Base-by-base conservation (phyloP, 208 protist genomes). In the Acanthamoeba castellanii region DNA sequence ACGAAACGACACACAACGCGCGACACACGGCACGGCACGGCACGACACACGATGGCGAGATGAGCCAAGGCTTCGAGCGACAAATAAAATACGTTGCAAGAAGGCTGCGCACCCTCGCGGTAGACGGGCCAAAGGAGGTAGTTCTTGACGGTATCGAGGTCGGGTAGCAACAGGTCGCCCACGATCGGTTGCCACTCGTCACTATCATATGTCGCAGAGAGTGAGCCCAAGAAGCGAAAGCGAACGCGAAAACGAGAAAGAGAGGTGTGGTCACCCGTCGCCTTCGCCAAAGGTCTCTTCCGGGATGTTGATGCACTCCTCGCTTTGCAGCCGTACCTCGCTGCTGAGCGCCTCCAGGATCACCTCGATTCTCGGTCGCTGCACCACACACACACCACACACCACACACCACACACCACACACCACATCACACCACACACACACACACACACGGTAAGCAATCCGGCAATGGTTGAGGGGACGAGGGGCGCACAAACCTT, bases 241-340 rank as follows among this genome's bases (percentile, higher is more conserved):
- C 22, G 22, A 25, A 66, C 18, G 22, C 3, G 59, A 66, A 25
- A 16, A 25, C 11, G 5, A 25, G 4, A 16, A 66, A 25, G 59
- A 66, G 22, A 25, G 22, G 59, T 16, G 52, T 16, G 7, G 7
- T 57, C 27, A 78, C 70, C 70, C 70, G 70, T 78, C 70, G 70
- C 70, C 70, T 45, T 78, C 70, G n/a, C 70, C 70, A 45, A 78
- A 78, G 9, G 70, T 78, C 70, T 78, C 70, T 11, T 78, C 70
- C 2, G 70, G 70, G 32, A 45, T 14, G 34, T 78, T 78, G 70
- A 78, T 78, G 70, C n/a, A 34, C 70, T 78, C 70, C 18, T 78
- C 70, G 34, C 42, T 78, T 18, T 78, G 70, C 4, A 45, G 32
- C 13, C 70, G 70, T n/a, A 78, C 32, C 70, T 78, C 70, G 34